Base-by-base conservation (phyloP, 1,139 yeast species). In the Geotrichum australiense region DNA sequence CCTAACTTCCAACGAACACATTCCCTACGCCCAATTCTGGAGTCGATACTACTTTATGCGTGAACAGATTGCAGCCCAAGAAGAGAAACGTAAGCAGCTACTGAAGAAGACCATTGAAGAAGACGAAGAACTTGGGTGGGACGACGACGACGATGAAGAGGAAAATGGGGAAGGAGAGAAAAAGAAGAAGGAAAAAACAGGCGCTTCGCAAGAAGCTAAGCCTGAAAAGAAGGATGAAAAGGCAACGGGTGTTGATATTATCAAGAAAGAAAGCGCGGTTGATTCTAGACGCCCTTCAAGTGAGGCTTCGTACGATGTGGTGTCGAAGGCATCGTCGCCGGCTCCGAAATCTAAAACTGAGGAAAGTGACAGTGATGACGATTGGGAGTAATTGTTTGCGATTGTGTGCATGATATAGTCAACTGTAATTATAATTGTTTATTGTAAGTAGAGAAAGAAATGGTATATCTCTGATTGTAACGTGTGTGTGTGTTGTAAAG, bases 1-100 rank as follows among this genome's bases (percentile, higher is more conserved):
- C 15, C 58, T 87, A 10, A 94, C 85, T 1, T 94, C 94, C 0
- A 37, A 39, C 5, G 74, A 70, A 2, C 61, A 71, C 49, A 64
- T 85, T 12, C 54, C 76, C 1, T 81, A 78, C 51, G 66, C 70
- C 23, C 66, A 67, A 35, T 89, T 89, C 59, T 89, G 97, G 97
- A 65, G 68, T 35, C 70, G 80, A 36, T 89, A 85, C 62, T 83
- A 76, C 59, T 68, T 64, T 46, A 69, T 74, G 57, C 75, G 75
- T 43, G 62, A 64, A 14, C 70, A 70, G 49, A 74, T 86, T 36
- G 68, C 75, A 35, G 71, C 71, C 22, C 78, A 76, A 51, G 96
- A 86, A 51, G 67, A 69, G 50, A 74, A 76, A 55, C 73, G 96
- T 52, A 80, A 76, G 59, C 71, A 71, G 45, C 64, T 86, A 37